Evolutionary conservation across 169 alveolate species (phyloP).

Genomic region (Eimeria mitis): DNA sequence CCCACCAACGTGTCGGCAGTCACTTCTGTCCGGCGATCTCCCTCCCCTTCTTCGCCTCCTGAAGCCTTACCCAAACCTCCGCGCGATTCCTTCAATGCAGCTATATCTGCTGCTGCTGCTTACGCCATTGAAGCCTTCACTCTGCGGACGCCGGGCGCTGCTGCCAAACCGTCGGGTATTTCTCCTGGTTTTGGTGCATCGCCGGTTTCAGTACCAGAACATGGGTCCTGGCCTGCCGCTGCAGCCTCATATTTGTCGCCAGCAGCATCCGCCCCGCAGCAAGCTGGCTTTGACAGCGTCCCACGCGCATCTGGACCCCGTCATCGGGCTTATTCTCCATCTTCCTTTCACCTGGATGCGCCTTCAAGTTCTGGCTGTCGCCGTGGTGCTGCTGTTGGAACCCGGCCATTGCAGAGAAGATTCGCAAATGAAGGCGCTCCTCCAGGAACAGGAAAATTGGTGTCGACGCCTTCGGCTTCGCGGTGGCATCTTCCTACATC

Average conservation of each 20-base stretch:
- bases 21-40: neutral
- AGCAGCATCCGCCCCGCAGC: neutral
- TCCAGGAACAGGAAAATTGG: too few species aligned
- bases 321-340: too few species aligned
- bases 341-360: neutral
- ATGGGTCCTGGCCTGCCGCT: neutral
- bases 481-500: too few species aligned
- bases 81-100: neutral
- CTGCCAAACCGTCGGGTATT: neutral
- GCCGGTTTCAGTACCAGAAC: neutral
- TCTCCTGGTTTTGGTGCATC: neutral
- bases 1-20: neutral
- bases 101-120: neutral
- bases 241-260: neutral
- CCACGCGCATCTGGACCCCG: too few species aligned
- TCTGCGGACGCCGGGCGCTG: neutral
- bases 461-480: too few species aligned
- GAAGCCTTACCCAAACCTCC: neutral
- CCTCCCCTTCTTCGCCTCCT: neutral
- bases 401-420: too few species aligned
- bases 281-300: neutral
- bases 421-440: too few species aligned
- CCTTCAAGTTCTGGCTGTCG: neutral
- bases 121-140: neutral
- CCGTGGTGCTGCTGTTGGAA: neutral